Conservation (phyloP, 805 yeast genomes). For the Kluyveromyces wickerhamii region DNA sequence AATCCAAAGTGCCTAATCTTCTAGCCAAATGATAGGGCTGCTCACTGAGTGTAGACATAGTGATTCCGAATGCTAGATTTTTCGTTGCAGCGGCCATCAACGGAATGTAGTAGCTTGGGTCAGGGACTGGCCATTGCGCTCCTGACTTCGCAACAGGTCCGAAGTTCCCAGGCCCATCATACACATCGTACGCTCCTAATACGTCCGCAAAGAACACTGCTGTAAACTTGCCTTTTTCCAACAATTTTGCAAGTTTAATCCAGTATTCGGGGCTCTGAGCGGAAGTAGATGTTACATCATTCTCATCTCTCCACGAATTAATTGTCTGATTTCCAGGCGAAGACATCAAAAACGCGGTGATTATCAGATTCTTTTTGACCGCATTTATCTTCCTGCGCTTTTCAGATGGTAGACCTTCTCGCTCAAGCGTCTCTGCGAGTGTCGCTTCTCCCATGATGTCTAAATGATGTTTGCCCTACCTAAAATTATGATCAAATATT, state of each 20-base stretch:
- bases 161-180: conserved; percentile 34
- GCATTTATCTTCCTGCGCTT: no score
- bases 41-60: conserved; percentile 37
- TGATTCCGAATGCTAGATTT: conserved; percentile 34
- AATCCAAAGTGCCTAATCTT: conserved; percentile 38
- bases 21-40: conserved; percentile 37
- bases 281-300: conserved; percentile 8
- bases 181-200: conserved; percentile 34
- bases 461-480: no score
- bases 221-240: conserved; percentile 34
- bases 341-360: conserved; percentile 34
- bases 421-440: no score
- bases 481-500: no score
- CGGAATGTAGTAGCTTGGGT: conserved; percentile 33
- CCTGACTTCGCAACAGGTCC: conserved; percentile 31
- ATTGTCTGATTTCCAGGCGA: conserved; percentile 18
- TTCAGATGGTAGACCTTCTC: no score
- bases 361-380: conserved; percentile 23
- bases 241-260: conserved; percentile 31
- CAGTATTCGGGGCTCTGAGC: conserved; percentile 30
- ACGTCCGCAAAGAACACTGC: conserved; percentile 36
- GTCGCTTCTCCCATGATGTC: no score
- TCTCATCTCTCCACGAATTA: conserved; percentile 14
- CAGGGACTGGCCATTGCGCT: conserved; percentile 32
- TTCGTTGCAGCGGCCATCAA: conserved; percentile 39